Base-by-base conservation (phyloP, 441 rosid species). In the Hypseocharis bilobata region DNA sequence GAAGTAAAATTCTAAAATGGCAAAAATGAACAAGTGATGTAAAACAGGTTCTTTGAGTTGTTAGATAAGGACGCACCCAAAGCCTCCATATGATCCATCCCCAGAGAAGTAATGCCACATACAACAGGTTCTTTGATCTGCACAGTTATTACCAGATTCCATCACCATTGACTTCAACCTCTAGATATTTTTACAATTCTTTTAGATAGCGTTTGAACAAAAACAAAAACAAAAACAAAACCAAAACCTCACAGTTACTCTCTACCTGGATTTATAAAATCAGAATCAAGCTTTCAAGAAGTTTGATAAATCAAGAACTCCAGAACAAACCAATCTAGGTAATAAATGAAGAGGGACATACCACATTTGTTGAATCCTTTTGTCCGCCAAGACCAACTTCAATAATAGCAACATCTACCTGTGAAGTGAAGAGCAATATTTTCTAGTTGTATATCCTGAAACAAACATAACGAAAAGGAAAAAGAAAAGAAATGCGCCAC, bases 341-440 rank as follows among this genome's bases (percentile, higher is more conserved):
- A 25, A 38, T 14, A 22, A 22, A 28, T 42, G 68, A 72, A 51
- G 56, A 75, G 77, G 73, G 30, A 61, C 80, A 58, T 77, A 88
- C 97, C 86, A 86, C 97, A 66, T 91, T 91, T 32, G 97, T 91
- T 38, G 97, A 81, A 78, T 91, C 97, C 0, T 29, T 77, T 68
- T 20, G 72, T 44, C 96, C 97, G 29, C 96, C 96, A 65, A 91
- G 83, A 58, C 97, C 97, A 72, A 86, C 96, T 85, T 91, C 97
- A 81, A 91, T 82, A 64, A 91, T 72, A 23, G 92, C 86, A 67
- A 91, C 93, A 74, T 91, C 92, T 62, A 91, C 97, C 97, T 91
- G 73, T 40, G 30, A 75, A 65, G 73, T 40, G 30, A 75, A 65
- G 63, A 74, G 45, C 36, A 72, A 49, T 4, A 63, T 19, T 44